Evolutionary conservation across 305 asterid species (phyloP), one percentile per base, ranked within the genome.

Genomic region (Fraxinus angustifolia): DNA sequence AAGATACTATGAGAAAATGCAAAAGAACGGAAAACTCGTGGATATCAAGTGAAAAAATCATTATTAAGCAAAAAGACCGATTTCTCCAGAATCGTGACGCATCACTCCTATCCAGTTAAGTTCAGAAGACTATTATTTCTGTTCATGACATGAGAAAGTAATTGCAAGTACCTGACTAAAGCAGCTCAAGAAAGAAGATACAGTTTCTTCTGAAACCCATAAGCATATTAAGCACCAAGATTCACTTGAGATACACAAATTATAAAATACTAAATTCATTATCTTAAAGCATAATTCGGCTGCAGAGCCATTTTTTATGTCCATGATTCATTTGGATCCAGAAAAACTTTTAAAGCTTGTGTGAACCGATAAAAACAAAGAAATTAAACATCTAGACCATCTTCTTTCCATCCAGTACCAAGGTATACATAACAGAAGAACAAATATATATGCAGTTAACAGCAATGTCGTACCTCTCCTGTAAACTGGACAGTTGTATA

Each of bases 401-500:
- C 26, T 31, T 19, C 38, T 30, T 12, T 31, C 17, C 42, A 30
- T 70, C 75, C 21, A 70, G 17, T 70, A 3, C 42, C 75, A 70
- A 26, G 40, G 11, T 2, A 28, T 30, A n/a, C 11, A 33, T 14
- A 70, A 31, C 40, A 30, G 23, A 23, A 70, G 40, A 16, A 70
- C 40, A 14, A 70, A 70, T 31, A 70, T 31, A 70, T 16, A 6
- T 53, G 12, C 34, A 70, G 11, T 21, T 38, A 70, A 70, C 42
- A 16, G 23, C 38, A 70, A 16, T 70, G 40, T 23, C 30, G 42
- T 70, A 70, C 83, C 83, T 80, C 83, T 45, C 83, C 83, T 48
- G 83, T 80, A 28, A 80, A 80, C 71, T 80, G 83, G 35, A 80
- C 83, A 50, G 83, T 80, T 34, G 83, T 80, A 45, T 45, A 80